Evolutionary conservation across 305 asterid species (phyloP), one percentile per base, ranked within the genome.

Genomic region (Salvia sclarea): DNA sequence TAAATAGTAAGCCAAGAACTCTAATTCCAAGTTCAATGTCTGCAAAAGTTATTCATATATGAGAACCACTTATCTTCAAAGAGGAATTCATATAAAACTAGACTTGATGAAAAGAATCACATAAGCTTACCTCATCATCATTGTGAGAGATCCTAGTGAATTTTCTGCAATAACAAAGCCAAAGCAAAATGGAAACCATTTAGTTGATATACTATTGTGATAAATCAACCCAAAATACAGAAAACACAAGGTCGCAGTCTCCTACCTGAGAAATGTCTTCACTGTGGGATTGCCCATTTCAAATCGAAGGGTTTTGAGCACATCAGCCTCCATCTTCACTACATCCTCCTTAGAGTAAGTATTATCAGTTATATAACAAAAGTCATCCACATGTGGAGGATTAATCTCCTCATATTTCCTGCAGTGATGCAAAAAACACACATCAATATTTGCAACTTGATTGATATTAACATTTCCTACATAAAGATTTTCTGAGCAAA

Each of bases 371-470:
- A 90, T 88, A 69, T 87, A 87, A 72, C 92, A 83, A 52, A 91
- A 94, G 24, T 83, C 91, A 64, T 85, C 89, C 21, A 94, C 93
- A 16, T 87, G 82, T 1, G 91, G 95, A 43, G 96, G 96, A 69
- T 56, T 87, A 55, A 88, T 94, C 84, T 94, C 97, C 66, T 91
- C 98, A 24, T 94, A 91, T 70, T 94, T 94, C 82, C 98, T 90
- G 74, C 47, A 68, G 12, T 33, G 80, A 12, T 16, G 35, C 28
- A 68, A 56, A 18, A 56, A 18, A 20, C 30, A 66, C 30, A 13
- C 18, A 8, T 71, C 12, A 72, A 62, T 7, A 28, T 17, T 22
- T 10, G 20, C 12, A 31, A 38, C 49, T 59, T 6, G 16, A n/a
- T n/a, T n/a, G n/a, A n/a, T n/a, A n/a, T n/a, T n/a, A n/a, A n/a